phyloP scores from a whole-genome alignment of 345 rosid species.

The Eucalyptus marginata region DNA sequence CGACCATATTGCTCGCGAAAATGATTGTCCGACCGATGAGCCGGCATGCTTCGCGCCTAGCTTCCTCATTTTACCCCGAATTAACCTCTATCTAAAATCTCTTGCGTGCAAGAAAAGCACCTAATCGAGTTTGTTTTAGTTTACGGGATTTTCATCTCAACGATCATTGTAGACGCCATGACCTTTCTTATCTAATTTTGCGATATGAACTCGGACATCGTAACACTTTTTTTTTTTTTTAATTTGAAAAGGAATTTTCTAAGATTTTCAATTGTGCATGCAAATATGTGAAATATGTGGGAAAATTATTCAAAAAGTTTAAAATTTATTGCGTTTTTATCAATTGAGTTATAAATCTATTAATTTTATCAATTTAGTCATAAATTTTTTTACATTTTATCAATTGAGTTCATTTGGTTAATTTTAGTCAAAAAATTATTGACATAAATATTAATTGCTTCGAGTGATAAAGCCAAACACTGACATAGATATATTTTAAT shows the following conservation, averaged over 20 bases:
- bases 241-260: neutral
- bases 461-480: too few relatives aligned
- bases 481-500: too few relatives aligned
- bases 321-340: rapidly evolving
- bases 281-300: too few relatives aligned
- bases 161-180: rapidly evolving
- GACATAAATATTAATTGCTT: rapidly evolving
- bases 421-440: rapidly evolving
- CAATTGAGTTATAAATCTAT: rapidly evolving
- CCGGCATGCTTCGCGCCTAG: neutral
- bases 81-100: neutral
- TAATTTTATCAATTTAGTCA: rapidly evolving
- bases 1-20: neutral
- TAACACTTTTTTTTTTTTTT: too few relatives aligned
- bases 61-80: neutral
- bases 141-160: rapidly evolving
- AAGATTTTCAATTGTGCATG: too few relatives aligned
- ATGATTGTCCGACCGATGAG: neutral
- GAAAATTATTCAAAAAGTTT: too few relatives aligned
- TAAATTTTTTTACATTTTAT: rapidly evolving
- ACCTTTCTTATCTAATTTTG: rapidly evolving
- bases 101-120: neutral
- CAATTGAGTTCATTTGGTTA: rapidly evolving
- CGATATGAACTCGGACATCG: rapidly evolving
- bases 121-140: neutral